Conservation (phyloP, 768 basidiomycete species). For the Termitomyces sp. region DNA sequence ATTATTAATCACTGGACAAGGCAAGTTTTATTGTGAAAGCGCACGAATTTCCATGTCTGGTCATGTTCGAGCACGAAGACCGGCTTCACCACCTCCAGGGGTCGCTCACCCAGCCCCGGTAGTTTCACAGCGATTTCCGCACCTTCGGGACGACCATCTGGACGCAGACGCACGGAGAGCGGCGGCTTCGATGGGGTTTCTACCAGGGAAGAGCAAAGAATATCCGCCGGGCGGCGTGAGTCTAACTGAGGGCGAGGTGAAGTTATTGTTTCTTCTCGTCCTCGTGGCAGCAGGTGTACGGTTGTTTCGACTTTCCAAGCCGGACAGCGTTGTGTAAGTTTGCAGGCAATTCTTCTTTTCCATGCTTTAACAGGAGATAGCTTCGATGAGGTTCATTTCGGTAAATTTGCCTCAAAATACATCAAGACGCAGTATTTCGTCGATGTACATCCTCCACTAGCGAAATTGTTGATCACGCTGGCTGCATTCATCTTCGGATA, state of each 20-base stretch:
- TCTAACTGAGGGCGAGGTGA: slow-evolving; percentile 70
- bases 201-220: slow-evolving; percentile 39
- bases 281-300: slow-evolving; percentile 77
- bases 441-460: slow-evolving; percentile 96
- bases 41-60: slow-evolving; percentile 29
- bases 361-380: slow-evolving; percentile 29
- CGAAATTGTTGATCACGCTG: slow-evolving; percentile 91
- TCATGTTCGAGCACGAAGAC: slow-evolving; percentile 61
- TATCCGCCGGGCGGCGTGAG: slow-evolving; percentile 56
- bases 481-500: slow-evolving; percentile 85
- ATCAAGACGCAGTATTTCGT: slow-evolving; percentile 89
- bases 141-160: slow-evolving; percentile 57
- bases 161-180: slow-evolving; percentile 70
- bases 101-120: slow-evolving; percentile 30
- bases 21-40: slow-evolving; percentile 8
- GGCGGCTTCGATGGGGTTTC: slow-evolving; percentile 61
- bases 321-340: slow-evolving; percentile 88
- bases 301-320: slow-evolving; percentile 78
- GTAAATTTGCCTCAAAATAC: slow-evolving; percentile 93
- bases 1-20: slow-evolving; percentile 4
- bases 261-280: slow-evolving; percentile 59
- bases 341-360: neutral
- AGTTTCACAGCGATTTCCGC: slow-evolving; percentile 54
- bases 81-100: slow-evolving; percentile 59
- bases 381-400: slow-evolving; percentile 98